Base-by-base conservation (phyloP, 129 eudicot genomes). In the Flaveria ramosissima region DNA sequence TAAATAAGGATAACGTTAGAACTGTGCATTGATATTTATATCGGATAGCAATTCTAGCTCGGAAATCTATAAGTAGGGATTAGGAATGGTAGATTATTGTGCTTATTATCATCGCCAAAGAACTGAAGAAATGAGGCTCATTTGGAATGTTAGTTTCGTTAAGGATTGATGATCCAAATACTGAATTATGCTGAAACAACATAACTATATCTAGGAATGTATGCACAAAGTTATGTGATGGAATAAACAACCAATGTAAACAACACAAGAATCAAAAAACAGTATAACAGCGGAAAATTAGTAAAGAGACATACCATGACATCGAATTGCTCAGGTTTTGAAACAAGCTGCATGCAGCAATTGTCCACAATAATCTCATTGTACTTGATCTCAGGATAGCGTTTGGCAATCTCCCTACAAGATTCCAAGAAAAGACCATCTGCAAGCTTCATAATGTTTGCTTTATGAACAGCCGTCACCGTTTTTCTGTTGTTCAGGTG, bases 371-470 rank as follows among this genome's bases (percentile, higher is more conserved):
- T 91, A 76, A 91, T 85, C 86, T 91, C 97, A 42, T 88, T 85
- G 78, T 91, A 91, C 43, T 89, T 82, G 70, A 91, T 91, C 32
- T 87, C 62, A 12, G 97, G 97, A 55, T 86, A 91, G 23, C 62
- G 80, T 78, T 84, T 80, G 24, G 97, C 92, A 68, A 91, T 78
- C 80, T 89, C 95, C 57, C 95, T 88, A 70, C 97, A 91, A 17
- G 97, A 91, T 78, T 91, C 95, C 86, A 91, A 78, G 87, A 91
- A 91, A 50, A 91, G 85, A 77, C 97, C 97, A 84, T 91, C 97
- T n/a, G 95, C 95, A 79, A 91, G 92, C 79, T 91, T 91, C 97
- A 91, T 91, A 72, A 91, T 91, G 81, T 91, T 91, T 60, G 97
- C 97, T 82, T 91, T 91, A 76, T 91, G 97, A 81, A 91, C 97